phyloP scores from a whole-genome alignment of 768 basidiomycete species.

The Leccinellum luteum region DNA sequence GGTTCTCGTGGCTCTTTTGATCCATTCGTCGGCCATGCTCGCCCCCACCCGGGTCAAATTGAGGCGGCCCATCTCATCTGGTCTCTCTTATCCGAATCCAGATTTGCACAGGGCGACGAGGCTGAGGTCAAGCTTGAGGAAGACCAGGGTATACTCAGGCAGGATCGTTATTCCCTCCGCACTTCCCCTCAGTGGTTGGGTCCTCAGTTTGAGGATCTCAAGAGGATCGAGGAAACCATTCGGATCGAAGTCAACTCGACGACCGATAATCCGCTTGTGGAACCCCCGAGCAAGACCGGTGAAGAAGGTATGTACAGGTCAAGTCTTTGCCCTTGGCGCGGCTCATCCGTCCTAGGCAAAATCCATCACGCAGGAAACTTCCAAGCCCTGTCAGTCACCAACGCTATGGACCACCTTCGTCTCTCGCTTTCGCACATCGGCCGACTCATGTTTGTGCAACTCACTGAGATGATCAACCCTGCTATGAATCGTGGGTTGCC shows the following conservation, averaged over 20 bases:
- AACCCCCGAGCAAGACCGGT: conserved; percentile 66
- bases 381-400: conserved; percentile 84
- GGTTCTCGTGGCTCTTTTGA: conserved; percentile 72
- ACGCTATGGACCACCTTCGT: conserved; percentile 86
- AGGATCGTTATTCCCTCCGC: conserved; percentile 68
- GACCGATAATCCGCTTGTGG: conserved; percentile 85
- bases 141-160: conserved; percentile 71
- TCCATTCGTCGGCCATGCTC: conserved; percentile 70
- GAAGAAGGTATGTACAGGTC: conserved; percentile 17
- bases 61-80: conserved; percentile 70
- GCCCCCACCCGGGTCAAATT: conserved; percentile 86
- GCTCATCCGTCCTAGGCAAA: conserved; percentile 32
- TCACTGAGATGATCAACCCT: conserved; percentile 56
- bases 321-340: not conserved
- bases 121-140: conserved; percentile 72
- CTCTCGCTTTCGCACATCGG: conserved; percentile 68
- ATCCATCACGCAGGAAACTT: conserved; percentile 88
- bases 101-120: conserved; percentile 64
- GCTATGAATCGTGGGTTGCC: conserved; percentile 74
- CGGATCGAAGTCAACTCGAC: conserved; percentile 82
- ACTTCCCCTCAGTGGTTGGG: conserved; percentile 85
- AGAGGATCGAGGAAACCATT: conserved; percentile 60
- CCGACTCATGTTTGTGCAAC: conserved; percentile 65
- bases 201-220: conserved; percentile 79
- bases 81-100: conserved; percentile 65